Evolutionary conservation across 2,329 filamentous ascomycete species (phyloP).

Genomic region (Coniochaeta sp.): DNA sequence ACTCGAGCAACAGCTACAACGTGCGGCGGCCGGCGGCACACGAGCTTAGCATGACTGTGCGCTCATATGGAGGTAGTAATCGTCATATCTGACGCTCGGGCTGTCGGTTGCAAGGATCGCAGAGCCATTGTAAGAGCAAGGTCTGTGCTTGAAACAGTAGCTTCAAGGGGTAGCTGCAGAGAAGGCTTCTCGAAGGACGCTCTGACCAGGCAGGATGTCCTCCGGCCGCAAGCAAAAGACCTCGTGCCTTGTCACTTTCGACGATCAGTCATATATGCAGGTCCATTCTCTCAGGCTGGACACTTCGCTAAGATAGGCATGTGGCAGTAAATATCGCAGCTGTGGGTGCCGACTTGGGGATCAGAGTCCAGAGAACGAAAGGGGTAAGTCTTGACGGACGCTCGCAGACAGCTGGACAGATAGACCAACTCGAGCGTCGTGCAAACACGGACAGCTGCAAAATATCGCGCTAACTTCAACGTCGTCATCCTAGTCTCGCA

Average conservation of each 20-base stretch:
- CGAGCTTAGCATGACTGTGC: background rate
- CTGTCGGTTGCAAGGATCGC: background rate
- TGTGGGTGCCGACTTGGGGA: background rate
- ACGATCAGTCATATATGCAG: background rate
- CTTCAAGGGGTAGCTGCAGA: background rate
- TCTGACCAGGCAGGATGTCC: background rate
- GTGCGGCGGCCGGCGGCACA: no score
- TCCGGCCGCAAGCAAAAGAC: conserved; percentile 5
- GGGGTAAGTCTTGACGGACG: background rate
- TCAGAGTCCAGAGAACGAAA: background rate
- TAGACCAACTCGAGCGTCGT: background rate
- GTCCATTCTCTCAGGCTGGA: background rate
- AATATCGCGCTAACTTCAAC: background rate
- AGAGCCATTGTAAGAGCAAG: background rate
- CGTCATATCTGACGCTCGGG: background rate
- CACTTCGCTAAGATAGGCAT: background rate
- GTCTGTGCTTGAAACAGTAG: background rate
- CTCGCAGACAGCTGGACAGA: background rate
- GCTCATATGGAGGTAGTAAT: background rate
- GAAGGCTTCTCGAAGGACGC: conserved; percentile 3
- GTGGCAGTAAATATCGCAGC: background rate
- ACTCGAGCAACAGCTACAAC: no score
- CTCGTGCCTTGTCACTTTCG: background rate
- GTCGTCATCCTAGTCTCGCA: background rate
- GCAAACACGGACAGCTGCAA: background rate